Base-by-base conservation (phyloP, 78 protist genomes). In the Cavenderia fasciculata region DNA sequence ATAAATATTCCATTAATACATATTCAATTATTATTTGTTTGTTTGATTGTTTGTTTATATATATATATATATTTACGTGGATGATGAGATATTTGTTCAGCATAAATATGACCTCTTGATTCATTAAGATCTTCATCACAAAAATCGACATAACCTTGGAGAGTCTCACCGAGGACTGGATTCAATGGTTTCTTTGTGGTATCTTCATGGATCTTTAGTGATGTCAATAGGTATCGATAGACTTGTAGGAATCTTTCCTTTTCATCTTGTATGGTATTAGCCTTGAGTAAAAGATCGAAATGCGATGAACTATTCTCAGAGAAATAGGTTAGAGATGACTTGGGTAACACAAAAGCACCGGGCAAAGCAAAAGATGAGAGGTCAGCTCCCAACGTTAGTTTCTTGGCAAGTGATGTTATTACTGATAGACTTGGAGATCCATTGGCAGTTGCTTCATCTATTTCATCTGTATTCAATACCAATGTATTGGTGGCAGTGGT, bases 1-100 rank as follows among this genome's bases (percentile, higher is more conserved):
- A n/a, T n/a, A n/a, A n/a, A n/a, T n/a, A n/a, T n/a, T n/a, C n/a
- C n/a, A n/a, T n/a, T n/a, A n/a, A n/a, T n/a, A n/a, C n/a, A n/a
- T n/a, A n/a, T n/a, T n/a, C n/a, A n/a, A n/a, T n/a, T n/a, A n/a
- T n/a, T n/a, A n/a, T n/a, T n/a, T n/a, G n/a, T n/a, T n/a, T n/a
- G n/a, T n/a, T n/a, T n/a, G n/a, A n/a, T n/a, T n/a, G n/a, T n/a
- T n/a, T n/a, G n/a, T n/a, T n/a, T n/a, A n/a, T n/a, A n/a, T n/a
- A n/a, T n/a, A n/a, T n/a, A n/a, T n/a, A n/a, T n/a, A n/a, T n/a
- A n/a, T n/a, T n/a, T n/a, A n/a, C n/a, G 89, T 56, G 89, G 89
- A 43, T 82, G 89, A 82, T 82, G 89, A 14, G 71, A 54, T 11
- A 82, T 82, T 23, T 82, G 89, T 43, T 82, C 89, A 12, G 79